Evolutionary conservation across 108 stramenopile genomes (phyloP), one percentile per base, ranked within the genome.

Genomic region (Cyclotella baltica): DNA sequence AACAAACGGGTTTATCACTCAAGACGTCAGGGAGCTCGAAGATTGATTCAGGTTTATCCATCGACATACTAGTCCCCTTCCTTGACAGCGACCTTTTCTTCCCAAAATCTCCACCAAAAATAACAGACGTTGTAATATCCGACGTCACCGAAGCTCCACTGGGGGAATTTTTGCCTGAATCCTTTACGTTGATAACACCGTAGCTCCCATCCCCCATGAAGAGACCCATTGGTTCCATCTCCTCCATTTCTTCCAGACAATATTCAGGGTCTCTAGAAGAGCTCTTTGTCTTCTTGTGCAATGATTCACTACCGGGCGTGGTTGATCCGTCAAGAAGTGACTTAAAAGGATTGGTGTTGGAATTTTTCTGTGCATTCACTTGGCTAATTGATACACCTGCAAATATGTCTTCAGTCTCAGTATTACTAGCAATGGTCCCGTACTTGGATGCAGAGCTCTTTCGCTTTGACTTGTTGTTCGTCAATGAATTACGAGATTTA

Each of bases 101-200:
- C 2, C 53, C 52, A 63, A 53, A 68, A 52, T 83, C 81, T 38
- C 65, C 57, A 30, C 83, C 83, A 62, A 83, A 83, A 36, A 83
- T 63, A 15, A 77, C 76, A 34, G 82, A 83, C 2, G 82, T 72
- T 56, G 82, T 83, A 16, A 83, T 83, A 56, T 83, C 82, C 15
- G 82, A 83, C 35, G 82, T 83, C 0, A 76, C 59, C n/a, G 82
- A 83, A 20, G 72, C 72, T 20, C 43, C 57, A 47, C 66, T 68
- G 0, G 82, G 75, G 43, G 76, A 83, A 27, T 48, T 50, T 18
- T 38, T 25, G 22, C 51, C 75, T 13, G 22, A 15, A 46, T 62
- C 50, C 3, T 63, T 62, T 62, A 77, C 33, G 33, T 76, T 51
- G 27, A 83, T 77, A 0, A 77, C 76, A 6, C 82, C 82, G 63